Conservation (phyloP, 495 filamentous ascomycete genomes). For the Endocarpon pusillum region DNA sequence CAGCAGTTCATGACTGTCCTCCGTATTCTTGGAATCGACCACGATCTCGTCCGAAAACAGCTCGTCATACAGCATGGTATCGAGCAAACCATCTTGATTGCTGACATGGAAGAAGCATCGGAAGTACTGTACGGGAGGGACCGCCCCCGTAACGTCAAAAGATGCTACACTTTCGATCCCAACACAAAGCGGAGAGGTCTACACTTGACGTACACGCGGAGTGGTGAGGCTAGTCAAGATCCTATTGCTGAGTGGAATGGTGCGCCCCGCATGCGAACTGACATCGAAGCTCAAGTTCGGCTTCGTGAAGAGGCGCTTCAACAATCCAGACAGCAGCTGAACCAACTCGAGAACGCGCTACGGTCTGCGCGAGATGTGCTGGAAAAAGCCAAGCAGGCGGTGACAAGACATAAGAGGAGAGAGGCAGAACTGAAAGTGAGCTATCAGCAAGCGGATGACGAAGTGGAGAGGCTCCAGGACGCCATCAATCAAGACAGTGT, state of each 20-base stretch:
- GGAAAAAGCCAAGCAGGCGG: constrained; percentile 23
- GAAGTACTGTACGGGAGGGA: constrained; percentile 48
- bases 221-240: constrained; percentile 34
- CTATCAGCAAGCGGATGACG: constrained; percentile 39
- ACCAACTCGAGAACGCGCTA: constrained; percentile 19
- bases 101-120: constrained; percentile 44
- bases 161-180: constrained; percentile 46
- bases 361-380: constrained; percentile 15
- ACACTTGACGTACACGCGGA: constrained; percentile 37
- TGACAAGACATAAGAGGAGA: constrained; percentile 25
- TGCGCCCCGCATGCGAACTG: constrained; percentile 62
- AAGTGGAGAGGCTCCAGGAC: constrained; percentile 37
- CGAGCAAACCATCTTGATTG: constrained; percentile 71
- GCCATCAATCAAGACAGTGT: constrained; percentile 41
- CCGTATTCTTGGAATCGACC: constrained; percentile 62
- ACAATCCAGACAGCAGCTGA: constrained; percentile 23
- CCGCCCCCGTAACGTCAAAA: constrained; percentile 50
- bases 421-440: constrained; percentile 33
- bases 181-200: constrained; percentile 43
- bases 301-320: constrained; percentile 27
- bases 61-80: constrained; percentile 69
- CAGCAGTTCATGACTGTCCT: constrained; percentile 55
- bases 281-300: constrained; percentile 48
- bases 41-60: constrained; percentile 57
- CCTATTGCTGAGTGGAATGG: constrained; percentile 33